Evolutionary conservation across 495 filamentous ascomycete species (phyloP).

Genomic region (Aspergillus olivimuriae): DNA sequence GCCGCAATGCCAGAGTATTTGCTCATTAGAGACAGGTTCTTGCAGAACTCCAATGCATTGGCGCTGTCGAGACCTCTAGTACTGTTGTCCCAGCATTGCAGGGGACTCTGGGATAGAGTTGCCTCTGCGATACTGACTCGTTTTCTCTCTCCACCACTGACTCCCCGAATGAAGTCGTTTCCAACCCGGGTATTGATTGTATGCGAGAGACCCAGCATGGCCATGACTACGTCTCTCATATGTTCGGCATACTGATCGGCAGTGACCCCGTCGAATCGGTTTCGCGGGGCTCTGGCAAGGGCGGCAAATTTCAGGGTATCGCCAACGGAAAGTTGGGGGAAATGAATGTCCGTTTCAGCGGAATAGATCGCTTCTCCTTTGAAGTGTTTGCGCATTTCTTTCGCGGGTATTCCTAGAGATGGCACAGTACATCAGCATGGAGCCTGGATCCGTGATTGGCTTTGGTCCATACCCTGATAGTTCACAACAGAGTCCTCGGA

Average conservation of each 20-base stretch:
- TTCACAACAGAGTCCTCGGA: conserved; percentile 52
- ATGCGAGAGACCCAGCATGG: conserved; percentile 50
- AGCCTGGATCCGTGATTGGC: not conserved
- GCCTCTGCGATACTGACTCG: conserved; percentile 48
- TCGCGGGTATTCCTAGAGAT: conserved; percentile 35
- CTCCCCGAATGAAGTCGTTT: conserved; percentile 73
- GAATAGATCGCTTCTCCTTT: conserved; percentile 60
- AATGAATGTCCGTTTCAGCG: conserved; percentile 57
- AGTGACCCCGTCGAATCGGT: conserved; percentile 37
- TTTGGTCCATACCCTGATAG: conserved; percentile 56
- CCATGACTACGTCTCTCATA: conserved; percentile 53
- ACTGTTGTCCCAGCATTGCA: conserved; percentile 79
- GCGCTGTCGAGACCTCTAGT: conserved; percentile 77
- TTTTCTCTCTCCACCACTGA: conserved; percentile 82
- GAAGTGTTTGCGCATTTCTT: conserved; percentile 61
- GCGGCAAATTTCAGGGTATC: conserved; percentile 58
- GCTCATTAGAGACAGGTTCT: conserved; percentile 65
- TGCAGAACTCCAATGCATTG: conserved; percentile 66
- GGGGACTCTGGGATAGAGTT: conserved; percentile 61
- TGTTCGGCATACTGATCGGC: conserved; percentile 36
- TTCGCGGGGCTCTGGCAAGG: conserved; percentile 39
- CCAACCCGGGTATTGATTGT: conserved; percentile 50
- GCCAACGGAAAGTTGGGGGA: conserved; percentile 56
- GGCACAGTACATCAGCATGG: not conserved
- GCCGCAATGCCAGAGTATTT: conserved; percentile 67